Conservation (phyloP, 208 protist species). For the Wallacemonas rigidus region DNA sequence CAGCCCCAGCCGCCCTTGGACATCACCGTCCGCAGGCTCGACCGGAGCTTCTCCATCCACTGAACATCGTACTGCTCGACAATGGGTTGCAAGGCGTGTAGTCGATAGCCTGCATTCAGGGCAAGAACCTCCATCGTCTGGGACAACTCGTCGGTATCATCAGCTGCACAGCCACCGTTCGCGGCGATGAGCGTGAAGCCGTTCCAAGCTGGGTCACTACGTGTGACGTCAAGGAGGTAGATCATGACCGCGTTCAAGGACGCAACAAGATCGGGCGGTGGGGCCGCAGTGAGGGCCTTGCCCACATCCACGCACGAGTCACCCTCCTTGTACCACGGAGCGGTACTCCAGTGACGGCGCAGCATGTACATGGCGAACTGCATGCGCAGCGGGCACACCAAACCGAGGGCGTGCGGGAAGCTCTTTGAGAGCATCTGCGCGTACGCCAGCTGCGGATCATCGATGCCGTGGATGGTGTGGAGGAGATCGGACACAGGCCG, state of each 20-base stretch:
- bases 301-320: constrained; percentile 7
- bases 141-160: not conserved
- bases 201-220: constrained; percentile 12
- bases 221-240: constrained; percentile 28
- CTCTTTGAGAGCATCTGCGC: constrained; percentile 51
- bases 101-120: constrained; percentile 17
- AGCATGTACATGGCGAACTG: constrained; percentile 43
- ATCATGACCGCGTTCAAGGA: constrained; percentile 24
- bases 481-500: constrained; percentile 19
- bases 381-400: constrained; percentile 45
- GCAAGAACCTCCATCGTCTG: constrained; percentile 26
- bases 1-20: constrained; percentile 16
- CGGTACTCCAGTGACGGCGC: constrained; percentile 29
- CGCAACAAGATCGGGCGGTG: constrained; percentile 22
- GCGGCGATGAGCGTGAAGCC: not conserved
- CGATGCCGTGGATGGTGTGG: constrained; percentile 22
- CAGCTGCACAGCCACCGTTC: constrained; percentile 15
- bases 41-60: not conserved
- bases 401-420: constrained; percentile 34
- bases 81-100: constrained; percentile 13
- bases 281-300: not conserved
- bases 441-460: constrained; percentile 33
- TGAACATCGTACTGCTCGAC: constrained; percentile 9
- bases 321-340: constrained; percentile 4
- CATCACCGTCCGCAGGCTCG: not conserved